Conservation (phyloP, 2,329 filamentous ascomycete species). For the Colletotrichum karsti region DNA sequence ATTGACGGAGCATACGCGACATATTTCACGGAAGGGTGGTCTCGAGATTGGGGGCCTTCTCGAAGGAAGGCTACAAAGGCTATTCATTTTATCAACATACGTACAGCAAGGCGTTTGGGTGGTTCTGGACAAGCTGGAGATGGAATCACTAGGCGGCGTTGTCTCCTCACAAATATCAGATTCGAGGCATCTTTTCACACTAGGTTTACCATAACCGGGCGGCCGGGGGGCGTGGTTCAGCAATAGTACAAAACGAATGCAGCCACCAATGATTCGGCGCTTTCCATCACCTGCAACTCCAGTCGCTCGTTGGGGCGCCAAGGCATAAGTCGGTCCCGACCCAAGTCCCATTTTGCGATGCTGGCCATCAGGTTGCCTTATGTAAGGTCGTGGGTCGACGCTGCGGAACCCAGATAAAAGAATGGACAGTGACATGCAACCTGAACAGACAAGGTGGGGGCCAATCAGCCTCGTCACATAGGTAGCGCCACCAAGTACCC, state of each 20-base stretch:
- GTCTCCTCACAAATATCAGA: no score
- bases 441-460: not conserved
- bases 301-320: not conserved
- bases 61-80: no score
- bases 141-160: no score
- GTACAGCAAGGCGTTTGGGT: constrained; percentile 23
- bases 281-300: not conserved
- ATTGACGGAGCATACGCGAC: no score
- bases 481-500: not conserved
- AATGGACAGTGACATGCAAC: not conserved
- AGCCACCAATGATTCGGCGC: no score
- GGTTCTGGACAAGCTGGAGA: not conserved
- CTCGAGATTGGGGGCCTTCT: no score
- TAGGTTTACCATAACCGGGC: no score
- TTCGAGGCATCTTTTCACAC: no score
- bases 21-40: no score
- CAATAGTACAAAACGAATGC: no score
- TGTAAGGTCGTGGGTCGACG: constrained; percentile 24
- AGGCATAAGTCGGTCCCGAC: not conserved
- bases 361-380: not conserved
- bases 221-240: no score
- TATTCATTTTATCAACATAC: not conserved
- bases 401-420: constrained; percentile 32
- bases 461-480: constrained; percentile 11
- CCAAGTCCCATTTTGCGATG: not conserved